Base-by-base conservation (phyloP, 768 basidiomycete species). In the Boletus huronensis region DNA sequence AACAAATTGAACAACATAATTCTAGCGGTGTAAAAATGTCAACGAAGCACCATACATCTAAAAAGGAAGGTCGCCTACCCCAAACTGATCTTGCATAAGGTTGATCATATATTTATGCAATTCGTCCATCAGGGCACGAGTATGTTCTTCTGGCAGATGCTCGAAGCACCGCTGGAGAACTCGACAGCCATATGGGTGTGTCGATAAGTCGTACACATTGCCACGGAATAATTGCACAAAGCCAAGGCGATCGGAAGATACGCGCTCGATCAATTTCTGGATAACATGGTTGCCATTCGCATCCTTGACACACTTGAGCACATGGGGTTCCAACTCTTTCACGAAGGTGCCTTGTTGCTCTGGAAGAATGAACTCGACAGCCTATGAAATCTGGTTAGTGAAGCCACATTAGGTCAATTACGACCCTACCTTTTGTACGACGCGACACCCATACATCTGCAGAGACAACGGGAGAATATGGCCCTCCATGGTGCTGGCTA, bases 381-480 rank as follows among this genome's bases (percentile, higher is more conserved):
- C 92, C 90, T 97, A 60, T 62, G 55, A 38, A 48, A 53, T 19
- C 26, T 42, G 46, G 34, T 64, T 23, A 63, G 49, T 38, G 5
- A 19, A 10, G 32, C 10, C 8, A 41, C n/a, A 53, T 7, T 11
- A 48, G n/a, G 34, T 51, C 5, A n/a, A 36, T 23, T 26, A 36
- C 5, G 58, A 59, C 25, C 3, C 16, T 57, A 90, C 92, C 86
- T 93, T 93, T 69, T 96, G 93, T 19, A 95, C 87, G 7, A 98
- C 94, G 14, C 96, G 84, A 72, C 96, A 99, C 5, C 95, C 96
- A 70, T 98, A 98, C 81, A 95, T 91, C 66, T 98, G 90, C 52
- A 89, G 74, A 10, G 93, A 89, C 49, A 98, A 75, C 16, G 79
- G 74, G 4, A 93, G 74, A 34, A 94, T 78, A 64, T 88, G 85